Conservation (phyloP, 331 rosid genomes). For the Quercus tomentella region DNA sequence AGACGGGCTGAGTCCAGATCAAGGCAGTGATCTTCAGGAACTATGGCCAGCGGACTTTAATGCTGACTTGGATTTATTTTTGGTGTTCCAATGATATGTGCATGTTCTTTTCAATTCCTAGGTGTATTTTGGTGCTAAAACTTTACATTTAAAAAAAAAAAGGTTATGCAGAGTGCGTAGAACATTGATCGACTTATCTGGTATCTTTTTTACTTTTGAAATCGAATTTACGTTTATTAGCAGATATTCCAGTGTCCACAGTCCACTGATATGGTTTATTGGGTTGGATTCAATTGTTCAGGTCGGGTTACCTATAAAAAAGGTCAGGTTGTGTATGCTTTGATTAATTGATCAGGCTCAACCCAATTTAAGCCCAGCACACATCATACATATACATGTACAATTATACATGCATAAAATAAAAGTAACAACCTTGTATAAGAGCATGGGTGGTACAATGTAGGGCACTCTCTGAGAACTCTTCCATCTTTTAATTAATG, state of each 20-base stretch:
- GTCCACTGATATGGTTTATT: no score
- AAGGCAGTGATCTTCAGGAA: slow-evolving; percentile 54
- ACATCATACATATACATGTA: no score
- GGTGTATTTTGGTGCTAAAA: neutral
- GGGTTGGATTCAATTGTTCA: neutral
- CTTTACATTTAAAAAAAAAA: neutral
- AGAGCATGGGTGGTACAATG: no score
- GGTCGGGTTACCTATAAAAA: neutral
- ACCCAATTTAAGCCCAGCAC: neutral
- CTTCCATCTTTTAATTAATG: no score
- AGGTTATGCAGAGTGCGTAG: neutral
- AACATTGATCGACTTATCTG: neutral
- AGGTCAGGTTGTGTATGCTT: neutral
- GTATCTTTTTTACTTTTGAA: neutral
- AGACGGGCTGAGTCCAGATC: slow-evolving; percentile 95
- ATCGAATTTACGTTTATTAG: neutral
- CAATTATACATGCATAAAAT: no score
- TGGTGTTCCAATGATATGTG: neutral
- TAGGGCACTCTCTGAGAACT: no score
- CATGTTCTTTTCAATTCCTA: neutral
- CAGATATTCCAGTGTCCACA: neutral
- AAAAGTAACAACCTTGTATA: no score
- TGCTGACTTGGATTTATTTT: slow-evolving; percentile 2
- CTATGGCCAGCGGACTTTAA: slow-evolving; percentile 20
- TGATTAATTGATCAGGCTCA: neutral